Evolutionary conservation across 2,329 filamentous ascomycete genomes (phyloP).

Genomic region (Colletotrichum sp.): DNA sequence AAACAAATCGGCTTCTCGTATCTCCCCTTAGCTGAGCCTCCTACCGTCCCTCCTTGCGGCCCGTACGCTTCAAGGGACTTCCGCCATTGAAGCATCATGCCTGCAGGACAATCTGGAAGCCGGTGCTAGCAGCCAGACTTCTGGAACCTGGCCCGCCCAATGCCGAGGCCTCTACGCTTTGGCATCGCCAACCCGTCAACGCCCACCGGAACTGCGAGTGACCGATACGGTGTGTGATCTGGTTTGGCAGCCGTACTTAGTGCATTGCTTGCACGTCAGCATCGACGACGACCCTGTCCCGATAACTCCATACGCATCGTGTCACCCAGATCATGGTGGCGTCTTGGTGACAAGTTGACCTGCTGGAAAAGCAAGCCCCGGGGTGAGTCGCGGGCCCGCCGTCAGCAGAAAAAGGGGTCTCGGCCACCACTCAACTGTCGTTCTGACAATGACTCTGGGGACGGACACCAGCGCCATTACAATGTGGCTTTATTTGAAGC

Average conservation of each 20-base stretch:
- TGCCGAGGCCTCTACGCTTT: neutral
- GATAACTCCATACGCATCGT: neutral
- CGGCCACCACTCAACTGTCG: neutral
- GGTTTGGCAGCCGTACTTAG: neutral
- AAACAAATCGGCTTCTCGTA: neutral
- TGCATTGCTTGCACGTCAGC: neutral
- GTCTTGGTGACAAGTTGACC: neutral
- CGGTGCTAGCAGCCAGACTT: neutral
- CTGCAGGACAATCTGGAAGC: neutral
- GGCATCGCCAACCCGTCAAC: neutral
- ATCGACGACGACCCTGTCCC: neutral
- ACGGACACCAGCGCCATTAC: neutral
- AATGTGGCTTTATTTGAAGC: slow-evolving; percentile 1
- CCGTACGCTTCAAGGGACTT: neutral
- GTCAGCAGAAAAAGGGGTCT: slow-evolving; percentile 6
- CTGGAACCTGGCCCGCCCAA: neutral
- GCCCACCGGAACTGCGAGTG: neutral
- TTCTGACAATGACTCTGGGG: neutral
- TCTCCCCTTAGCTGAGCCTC: neutral
- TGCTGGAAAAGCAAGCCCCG: neutral
- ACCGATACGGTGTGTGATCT: neutral
- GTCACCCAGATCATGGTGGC: neutral
- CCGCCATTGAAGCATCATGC: neutral
- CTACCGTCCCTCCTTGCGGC: neutral
- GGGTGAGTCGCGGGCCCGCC: neutral